These are phyloP conservation scores for Sphaerulina populicola DNA, from an alignment of 2,329 filamentous ascomycete genomes.

Conservation along the genomic window DNA sequence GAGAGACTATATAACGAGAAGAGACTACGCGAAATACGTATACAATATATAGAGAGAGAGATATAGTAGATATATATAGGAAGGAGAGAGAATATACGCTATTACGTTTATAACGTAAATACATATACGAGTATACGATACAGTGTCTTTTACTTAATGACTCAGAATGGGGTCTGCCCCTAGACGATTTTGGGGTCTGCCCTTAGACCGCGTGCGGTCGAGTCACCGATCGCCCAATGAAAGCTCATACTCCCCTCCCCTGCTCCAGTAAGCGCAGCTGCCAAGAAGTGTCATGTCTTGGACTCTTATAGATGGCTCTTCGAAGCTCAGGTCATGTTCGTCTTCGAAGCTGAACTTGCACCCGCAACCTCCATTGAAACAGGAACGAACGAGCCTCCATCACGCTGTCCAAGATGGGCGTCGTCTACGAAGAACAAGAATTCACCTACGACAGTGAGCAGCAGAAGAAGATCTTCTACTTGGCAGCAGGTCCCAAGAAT, in stretches of 20 bases:
- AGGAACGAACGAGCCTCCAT: neutral
- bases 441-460: conserved; percentile 18
- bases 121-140: too few relatives aligned
- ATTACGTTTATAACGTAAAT: too few relatives aligned
- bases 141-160: too few relatives aligned
- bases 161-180: too few relatives aligned
- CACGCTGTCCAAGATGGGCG: conserved; percentile 10
- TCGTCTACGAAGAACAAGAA: conserved; percentile 18
- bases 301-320: too few relatives aligned
- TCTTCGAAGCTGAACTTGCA: neutral
- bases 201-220: too few relatives aligned
- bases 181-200: too few relatives aligned
- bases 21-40: too few relatives aligned
- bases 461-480: conserved; percentile 25
- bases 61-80: too few relatives aligned
- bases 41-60: too few relatives aligned
- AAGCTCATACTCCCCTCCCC: neutral
- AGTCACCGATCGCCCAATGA: neutral
- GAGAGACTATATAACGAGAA: too few relatives aligned
- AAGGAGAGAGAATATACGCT: too few relatives aligned
- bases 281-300: neutral
- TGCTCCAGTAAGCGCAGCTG: neutral
- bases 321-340: neutral
- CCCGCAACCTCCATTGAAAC: neutral
- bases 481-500: conserved; percentile 24